phyloP scores from a whole-genome alignment of 1,139 yeast species.

The Suhomyces coccinellae region DNA sequence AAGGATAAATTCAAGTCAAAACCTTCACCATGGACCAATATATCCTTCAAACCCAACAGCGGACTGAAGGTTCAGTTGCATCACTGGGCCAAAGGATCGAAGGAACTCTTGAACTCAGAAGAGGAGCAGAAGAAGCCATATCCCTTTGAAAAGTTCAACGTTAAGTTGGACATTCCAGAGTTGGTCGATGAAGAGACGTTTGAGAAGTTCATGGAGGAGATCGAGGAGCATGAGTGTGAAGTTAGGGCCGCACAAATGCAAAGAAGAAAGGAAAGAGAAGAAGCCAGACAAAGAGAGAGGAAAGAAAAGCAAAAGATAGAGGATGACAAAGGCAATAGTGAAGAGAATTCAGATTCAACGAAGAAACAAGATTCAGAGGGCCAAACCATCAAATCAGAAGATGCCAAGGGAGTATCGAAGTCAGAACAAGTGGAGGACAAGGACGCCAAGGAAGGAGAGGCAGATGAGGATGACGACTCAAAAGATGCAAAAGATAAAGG shows the following conservation, averaged over 20 bases:
- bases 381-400: conserved; percentile 9
- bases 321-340: background rate
- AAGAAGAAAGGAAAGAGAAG: conserved; percentile 26
- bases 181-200: conserved; percentile 69
- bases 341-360: conserved; percentile 2
- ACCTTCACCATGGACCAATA: conserved; percentile 81
- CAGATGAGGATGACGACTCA: conserved; percentile 2
- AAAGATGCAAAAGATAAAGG: conserved; percentile 5
- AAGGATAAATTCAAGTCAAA: conserved; percentile 68
- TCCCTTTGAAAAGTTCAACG: conserved; percentile 74
- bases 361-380: conserved; percentile 7
- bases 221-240: conserved; percentile 32
- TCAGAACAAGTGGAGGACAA: conserved; percentile 4
- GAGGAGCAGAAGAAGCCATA: conserved; percentile 54
- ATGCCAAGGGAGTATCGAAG: conserved; percentile 4
- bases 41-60: conserved; percentile 56
- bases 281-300: conserved; percentile 15
- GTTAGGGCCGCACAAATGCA: conserved; percentile 18
- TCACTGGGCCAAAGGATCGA: conserved; percentile 89
- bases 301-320: conserved; percentile 15
- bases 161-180: conserved; percentile 66
- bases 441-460: conserved; percentile 3
- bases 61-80: conserved; percentile 52
- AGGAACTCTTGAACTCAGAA: conserved; percentile 45
- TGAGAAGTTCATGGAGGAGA: conserved; percentile 45